A percentile compares a stretch with the other conserved stretches of the same genome.
These are phyloP conservation scores for Populus deltoides DNA, from an alignment of 345 rosid genomes.

Conservation along the genomic window DNA sequence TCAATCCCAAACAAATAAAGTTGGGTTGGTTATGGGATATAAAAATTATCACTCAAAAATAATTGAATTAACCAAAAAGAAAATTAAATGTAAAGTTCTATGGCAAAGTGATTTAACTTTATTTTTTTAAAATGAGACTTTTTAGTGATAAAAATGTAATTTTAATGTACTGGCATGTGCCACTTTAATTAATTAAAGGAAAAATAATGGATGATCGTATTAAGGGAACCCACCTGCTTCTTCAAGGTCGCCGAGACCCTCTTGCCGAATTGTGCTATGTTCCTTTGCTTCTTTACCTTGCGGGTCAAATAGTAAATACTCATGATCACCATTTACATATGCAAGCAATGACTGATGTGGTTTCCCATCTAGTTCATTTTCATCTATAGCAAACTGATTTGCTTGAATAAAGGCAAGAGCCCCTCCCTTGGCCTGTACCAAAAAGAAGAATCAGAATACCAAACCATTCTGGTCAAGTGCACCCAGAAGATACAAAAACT, in stretches of 20 bases:
- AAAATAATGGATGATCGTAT: background rate
- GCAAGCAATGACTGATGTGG: slow-evolving; percentile 49
- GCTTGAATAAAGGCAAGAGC: slow-evolving; percentile 52
- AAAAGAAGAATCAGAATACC: slow-evolving; percentile 12
- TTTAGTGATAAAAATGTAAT: background rate
- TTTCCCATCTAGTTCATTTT: slow-evolving; percentile 36
- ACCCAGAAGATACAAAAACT: background rate
- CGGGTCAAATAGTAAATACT: slow-evolving; percentile 78
- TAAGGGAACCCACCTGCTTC: slow-evolving; percentile 29
- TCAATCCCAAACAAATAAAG: background rate
- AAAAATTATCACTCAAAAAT: background rate
- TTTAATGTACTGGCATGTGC: background rate
- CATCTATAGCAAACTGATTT: slow-evolving; percentile 31
- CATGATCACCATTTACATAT: slow-evolving; percentile 72
- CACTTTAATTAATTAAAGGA: background rate
- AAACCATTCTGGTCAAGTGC: background rate
- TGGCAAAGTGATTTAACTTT: background rate
- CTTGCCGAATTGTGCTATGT: slow-evolving; percentile 29
- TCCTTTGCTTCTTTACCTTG: slow-evolving; percentile 50
- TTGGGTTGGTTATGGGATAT: background rate
- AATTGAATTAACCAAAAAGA: background rate
- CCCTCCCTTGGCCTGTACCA: slow-evolving; percentile 75
- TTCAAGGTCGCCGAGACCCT: slow-evolving; percentile 37
- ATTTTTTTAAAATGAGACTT: background rate
- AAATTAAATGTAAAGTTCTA: background rate